A percentile compares a stretch with the other conserved stretches of the same genome.
phyloP scores from a whole-genome alignment of 352 stramenopile genomes.

The Phytophthora colocasiae region DNA sequence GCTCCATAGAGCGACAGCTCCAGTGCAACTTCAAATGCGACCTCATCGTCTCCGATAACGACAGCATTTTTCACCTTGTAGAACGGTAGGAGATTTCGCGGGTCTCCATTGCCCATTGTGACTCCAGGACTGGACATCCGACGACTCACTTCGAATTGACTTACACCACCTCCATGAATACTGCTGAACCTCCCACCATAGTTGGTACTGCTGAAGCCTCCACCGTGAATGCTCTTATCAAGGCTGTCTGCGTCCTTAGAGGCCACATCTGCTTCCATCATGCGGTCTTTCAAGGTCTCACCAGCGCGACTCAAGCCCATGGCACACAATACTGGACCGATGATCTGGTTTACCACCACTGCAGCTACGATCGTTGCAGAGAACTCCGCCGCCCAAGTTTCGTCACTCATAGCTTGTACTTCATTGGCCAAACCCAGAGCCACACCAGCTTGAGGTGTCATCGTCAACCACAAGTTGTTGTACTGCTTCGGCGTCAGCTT shows the following conservation, averaged over 20 bases:
- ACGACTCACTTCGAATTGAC: constrained; percentile 25
- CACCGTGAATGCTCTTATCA: constrained; percentile 21
- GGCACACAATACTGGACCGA: constrained; percentile 65
- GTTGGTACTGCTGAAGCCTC: constrained; percentile 9
- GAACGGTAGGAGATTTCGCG: constrained; percentile 47
- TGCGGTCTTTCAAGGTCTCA: constrained; percentile 48
- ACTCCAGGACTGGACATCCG: constrained; percentile 13
- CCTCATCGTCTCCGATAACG: constrained; percentile 71
- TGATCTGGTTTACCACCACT: constrained; percentile 77
- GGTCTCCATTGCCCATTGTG: constrained; percentile 47
- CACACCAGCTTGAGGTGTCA: constrained; percentile 74
- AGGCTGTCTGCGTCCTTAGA: constrained; percentile 22
- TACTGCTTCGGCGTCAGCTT: constrained; percentile 66
- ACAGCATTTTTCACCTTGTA: constrained; percentile 58
- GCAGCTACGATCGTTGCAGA: constrained; percentile 70
- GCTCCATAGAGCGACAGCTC: constrained; percentile 72
- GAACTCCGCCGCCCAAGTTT: constrained; percentile 67
- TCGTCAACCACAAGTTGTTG: constrained; percentile 80
- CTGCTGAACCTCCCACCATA: constrained; percentile 5
- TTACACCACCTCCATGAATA: constrained; percentile 3
- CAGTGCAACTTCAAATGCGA: constrained; percentile 69
- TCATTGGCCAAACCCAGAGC: constrained; percentile 67
- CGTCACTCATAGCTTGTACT: constrained; percentile 57
- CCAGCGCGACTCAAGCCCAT: constrained; percentile 61
- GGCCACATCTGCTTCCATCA: constrained; percentile 5